Conservation (phyloP, 495 filamentous ascomycete species). For the Hypoxylon intermedium region DNA sequence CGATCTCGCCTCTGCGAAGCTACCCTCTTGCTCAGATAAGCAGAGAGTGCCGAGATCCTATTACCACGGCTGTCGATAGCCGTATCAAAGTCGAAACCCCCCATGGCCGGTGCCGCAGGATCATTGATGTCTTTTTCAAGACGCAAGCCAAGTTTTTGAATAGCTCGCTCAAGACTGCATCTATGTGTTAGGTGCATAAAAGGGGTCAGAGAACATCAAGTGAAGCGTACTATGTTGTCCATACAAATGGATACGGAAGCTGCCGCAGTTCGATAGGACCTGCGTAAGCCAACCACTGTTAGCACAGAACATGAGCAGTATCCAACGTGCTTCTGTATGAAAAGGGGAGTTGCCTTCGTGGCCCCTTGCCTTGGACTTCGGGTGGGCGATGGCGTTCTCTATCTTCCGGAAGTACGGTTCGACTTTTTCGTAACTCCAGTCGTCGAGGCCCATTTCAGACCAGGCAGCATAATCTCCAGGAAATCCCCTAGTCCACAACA, state of each 20-base stretch:
- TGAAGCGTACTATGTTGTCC: constrained; percentile 5
- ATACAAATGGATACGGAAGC: constrained; percentile 1
- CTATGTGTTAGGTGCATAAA: background rate
- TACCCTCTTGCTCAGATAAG: constrained; percentile 22
- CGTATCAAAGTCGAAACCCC: constrained; percentile 31
- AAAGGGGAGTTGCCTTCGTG: constrained; percentile 21
- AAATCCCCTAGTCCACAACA: constrained; percentile 37
- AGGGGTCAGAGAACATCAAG: background rate
- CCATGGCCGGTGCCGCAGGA: constrained; percentile 24
- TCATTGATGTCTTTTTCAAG: constrained; percentile 31
- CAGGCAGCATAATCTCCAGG: constrained; percentile 37
- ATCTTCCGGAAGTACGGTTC: constrained; percentile 40
- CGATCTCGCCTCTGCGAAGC: constrained; percentile 16
- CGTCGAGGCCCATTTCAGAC: constrained; percentile 33
- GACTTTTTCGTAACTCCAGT: constrained; percentile 42
- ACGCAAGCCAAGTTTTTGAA: constrained; percentile 16
- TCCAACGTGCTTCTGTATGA: background rate
- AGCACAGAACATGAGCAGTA: background rate
- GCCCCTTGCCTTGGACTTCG: constrained; percentile 17
- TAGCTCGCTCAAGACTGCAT: constrained; percentile 15
- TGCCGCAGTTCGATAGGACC: constrained; percentile 27
- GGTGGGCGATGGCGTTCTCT: constrained; percentile 23
- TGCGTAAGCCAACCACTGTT: background rate
- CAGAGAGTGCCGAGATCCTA: constrained; percentile 29
- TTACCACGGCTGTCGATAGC: constrained; percentile 29